These are phyloP conservation scores for Grifola frondosa DNA, from an alignment of 1,284 basidiomycete genomes.

Conservation along the genomic window DNA sequence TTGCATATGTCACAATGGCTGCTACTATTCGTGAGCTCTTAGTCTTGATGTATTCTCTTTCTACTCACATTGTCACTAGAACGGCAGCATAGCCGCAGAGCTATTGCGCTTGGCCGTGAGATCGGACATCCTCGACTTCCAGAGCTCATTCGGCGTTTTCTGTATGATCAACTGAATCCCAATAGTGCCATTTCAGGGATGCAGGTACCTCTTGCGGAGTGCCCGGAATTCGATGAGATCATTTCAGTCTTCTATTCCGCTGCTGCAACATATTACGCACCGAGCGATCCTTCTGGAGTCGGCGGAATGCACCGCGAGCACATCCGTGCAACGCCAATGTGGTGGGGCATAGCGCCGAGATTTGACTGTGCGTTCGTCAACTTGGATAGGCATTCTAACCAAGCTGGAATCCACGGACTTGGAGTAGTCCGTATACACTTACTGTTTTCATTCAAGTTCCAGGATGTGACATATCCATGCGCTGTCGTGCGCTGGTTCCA, in stretches of 20 bases:
- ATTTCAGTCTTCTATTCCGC: constrained; percentile 15
- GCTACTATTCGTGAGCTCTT: neutral
- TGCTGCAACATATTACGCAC: constrained; percentile 20
- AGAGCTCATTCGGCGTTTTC: constrained; percentile 10
- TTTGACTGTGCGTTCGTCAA: constrained; percentile 15
- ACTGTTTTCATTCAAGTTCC: constrained; percentile 10
- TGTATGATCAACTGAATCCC: constrained; percentile 11
- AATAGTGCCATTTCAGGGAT: neutral
- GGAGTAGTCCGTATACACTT: constrained; percentile 6
- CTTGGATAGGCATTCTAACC: neutral
- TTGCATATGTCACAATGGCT: constrained; percentile 1
- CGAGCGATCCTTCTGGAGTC: constrained; percentile 24
- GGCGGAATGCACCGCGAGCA: constrained; percentile 23
- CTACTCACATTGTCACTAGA: neutral
- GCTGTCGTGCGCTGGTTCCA: constrained; percentile 23
- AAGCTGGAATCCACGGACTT: constrained; percentile 1
- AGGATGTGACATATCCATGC: constrained; percentile 13
- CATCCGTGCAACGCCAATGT: constrained; percentile 16
- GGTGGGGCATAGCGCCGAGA: constrained; percentile 12
- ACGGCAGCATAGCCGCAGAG: neutral
- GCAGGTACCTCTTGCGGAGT: neutral
- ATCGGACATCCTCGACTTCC: constrained; percentile 3
- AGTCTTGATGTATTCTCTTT: neutral
- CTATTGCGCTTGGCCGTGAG: neutral
- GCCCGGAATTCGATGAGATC: neutral